Evolutionary conservation across 345 rosid species (phyloP).

Genomic region (Raphanus sativus): DNA sequence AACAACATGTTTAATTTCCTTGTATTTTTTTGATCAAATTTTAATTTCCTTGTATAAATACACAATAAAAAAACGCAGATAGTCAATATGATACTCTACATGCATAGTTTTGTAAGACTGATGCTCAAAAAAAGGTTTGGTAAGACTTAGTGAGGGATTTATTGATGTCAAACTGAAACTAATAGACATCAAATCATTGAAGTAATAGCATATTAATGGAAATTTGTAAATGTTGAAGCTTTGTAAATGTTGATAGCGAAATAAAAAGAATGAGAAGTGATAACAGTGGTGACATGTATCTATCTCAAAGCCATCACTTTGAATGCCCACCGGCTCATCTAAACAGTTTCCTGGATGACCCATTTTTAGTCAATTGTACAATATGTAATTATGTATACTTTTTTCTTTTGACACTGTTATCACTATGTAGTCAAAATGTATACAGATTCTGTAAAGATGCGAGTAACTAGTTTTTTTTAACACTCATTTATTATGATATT

Average conservation of each 20-base stretch:
- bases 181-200: slow-evolving; percentile 3
- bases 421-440: background rate
- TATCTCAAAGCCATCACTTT: slow-evolving; percentile 18
- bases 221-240: slow-evolving; percentile 14
- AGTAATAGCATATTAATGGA: background rate
- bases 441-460: background rate
- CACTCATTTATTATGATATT: no score
- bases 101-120: slow-evolving; percentile 18
- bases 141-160: no score
- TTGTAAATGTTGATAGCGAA: slow-evolving; percentile 19
- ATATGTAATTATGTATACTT: slow-evolving; percentile 1
- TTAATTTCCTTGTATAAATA: background rate
- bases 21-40: no score
- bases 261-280: slow-evolving; percentile 15
- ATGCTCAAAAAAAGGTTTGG: no score
- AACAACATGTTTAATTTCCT: background rate
- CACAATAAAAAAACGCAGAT: background rate
- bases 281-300: slow-evolving; percentile 10
- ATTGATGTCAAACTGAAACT: background rate
- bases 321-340: slow-evolving; percentile 4
- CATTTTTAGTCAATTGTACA: slow-evolving; percentile 11
- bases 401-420: background rate
- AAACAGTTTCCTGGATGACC: slow-evolving; percentile 15
- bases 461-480: background rate
- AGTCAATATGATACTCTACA: background rate